These are phyloP conservation scores for Solanum arcanum DNA, from an alignment of 257 asterid species.

Conservation along the genomic window DNA sequence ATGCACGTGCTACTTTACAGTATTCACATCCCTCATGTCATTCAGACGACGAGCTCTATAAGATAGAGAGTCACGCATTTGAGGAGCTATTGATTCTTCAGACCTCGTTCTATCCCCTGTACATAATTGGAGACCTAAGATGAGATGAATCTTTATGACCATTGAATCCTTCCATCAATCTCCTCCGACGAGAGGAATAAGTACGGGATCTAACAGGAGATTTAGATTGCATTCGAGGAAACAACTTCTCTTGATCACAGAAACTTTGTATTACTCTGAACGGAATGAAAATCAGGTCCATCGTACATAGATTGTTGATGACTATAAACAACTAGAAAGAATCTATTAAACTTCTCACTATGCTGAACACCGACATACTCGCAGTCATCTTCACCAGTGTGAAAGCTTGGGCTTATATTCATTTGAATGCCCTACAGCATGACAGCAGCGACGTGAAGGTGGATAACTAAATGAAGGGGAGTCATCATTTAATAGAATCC, in stretches of 20 bases:
- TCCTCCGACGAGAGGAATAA: conserved; percentile 59
- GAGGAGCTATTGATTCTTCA: conserved; percentile 36
- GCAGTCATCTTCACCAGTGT: neutral
- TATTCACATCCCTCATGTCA: conserved; percentile 41
- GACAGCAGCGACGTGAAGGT: neutral
- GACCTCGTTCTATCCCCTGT: conserved; percentile 63
- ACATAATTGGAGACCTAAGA: conserved; percentile 44
- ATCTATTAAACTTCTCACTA: neutral
- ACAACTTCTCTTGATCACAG: conserved; percentile 42
- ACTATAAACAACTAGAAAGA: neutral
- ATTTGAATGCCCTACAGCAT: neutral
- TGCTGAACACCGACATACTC: neutral
- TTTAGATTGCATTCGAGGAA: conserved; percentile 43
- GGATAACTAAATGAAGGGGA: no score
- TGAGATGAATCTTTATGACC: conserved; percentile 35
- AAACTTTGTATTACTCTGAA: conserved; percentile 41
- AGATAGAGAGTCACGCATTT: conserved; percentile 63
- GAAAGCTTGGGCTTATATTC: neutral
- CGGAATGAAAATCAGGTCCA: conserved; percentile 30
- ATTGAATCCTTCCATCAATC: conserved; percentile 60
- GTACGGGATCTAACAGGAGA: conserved; percentile 51
- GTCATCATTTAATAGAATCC: conserved; percentile 26
- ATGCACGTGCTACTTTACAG: conserved; percentile 39
- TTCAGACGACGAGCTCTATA: conserved; percentile 25
- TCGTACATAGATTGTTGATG: conserved; percentile 29